Evolutionary conservation across 306 rosid genomes (phyloP).

Genomic region (Hippophae gyantsensis): DNA sequence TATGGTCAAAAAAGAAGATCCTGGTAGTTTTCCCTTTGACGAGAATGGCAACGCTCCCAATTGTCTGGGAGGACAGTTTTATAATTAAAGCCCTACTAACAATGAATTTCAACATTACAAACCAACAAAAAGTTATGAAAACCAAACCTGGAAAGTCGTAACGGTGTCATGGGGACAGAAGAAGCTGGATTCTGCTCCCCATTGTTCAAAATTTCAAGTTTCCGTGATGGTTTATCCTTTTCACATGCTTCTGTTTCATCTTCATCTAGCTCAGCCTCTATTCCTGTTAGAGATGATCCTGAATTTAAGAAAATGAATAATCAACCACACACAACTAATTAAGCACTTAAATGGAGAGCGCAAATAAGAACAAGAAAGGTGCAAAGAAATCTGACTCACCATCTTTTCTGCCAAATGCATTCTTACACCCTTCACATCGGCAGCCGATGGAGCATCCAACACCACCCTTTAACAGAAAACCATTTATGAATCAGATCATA

Average conservation of each 20-base stretch:
- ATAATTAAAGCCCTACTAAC: slow-evolving; percentile 10
- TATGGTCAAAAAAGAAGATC: slow-evolving; percentile 49
- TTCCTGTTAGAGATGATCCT: slow-evolving; percentile 40
- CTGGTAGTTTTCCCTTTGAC: slow-evolving; percentile 52
- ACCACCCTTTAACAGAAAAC: slow-evolving; percentile 54
- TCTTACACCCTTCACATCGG: slow-evolving; percentile 85
- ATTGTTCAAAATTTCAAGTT: slow-evolving; percentile 35
- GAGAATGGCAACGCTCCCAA: slow-evolving; percentile 48
- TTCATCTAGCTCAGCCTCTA: slow-evolving; percentile 54
- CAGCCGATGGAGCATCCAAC: slow-evolving; percentile 81
- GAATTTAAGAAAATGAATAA: slow-evolving; percentile 17
- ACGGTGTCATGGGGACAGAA: slow-evolving; percentile 50
- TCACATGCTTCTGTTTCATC: slow-evolving; percentile 59
- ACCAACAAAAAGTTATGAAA: slow-evolving; percentile 12
- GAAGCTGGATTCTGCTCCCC: slow-evolving; percentile 47
- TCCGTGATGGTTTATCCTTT: slow-evolving; percentile 40
- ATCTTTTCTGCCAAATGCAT: slow-evolving; percentile 71
- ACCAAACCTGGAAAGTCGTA: slow-evolving; percentile 48
- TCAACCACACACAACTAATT: not conserved
- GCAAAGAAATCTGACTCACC: slow-evolving; percentile 38
- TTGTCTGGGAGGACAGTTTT: slow-evolving; percentile 30
- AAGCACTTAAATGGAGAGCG: not conserved
- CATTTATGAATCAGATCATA: slow-evolving; percentile 23
- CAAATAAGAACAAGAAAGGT: not conserved
- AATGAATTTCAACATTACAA: slow-evolving; percentile 9